Conservation (phyloP, 345 rosid species). For the Geranium rotundifolium region DNA sequence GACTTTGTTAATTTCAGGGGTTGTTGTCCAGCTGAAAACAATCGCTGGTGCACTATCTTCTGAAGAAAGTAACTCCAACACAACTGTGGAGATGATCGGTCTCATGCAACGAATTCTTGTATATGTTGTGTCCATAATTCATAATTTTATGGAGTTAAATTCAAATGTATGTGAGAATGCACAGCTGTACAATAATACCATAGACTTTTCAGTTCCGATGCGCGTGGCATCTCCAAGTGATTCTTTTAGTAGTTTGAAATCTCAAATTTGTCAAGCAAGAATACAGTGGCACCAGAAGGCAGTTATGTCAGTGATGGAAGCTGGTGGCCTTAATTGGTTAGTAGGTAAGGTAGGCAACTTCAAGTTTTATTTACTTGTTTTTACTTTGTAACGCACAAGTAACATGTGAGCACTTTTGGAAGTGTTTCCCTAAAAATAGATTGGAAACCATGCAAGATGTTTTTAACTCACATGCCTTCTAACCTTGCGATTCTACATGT, state of each 20-base stretch:
- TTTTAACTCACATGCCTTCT: background rate
- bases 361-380: constrained; percentile 13
- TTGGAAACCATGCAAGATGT: background rate
- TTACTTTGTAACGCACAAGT: background rate
- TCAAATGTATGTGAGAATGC: constrained; percentile 25
- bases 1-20: constrained; percentile 31
- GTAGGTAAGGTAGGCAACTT: constrained; percentile 79
- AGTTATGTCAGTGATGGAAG: constrained; percentile 65
- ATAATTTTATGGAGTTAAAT: constrained; percentile 38
- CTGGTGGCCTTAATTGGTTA: constrained; percentile 80
- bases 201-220: constrained; percentile 17
- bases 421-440: background rate
- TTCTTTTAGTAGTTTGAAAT: constrained; percentile 20
- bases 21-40: constrained; percentile 60
- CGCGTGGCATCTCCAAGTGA: constrained; percentile 14
- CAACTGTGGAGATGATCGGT: constrained; percentile 28
- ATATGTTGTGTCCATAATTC: constrained; percentile 42
- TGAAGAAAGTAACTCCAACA: constrained; percentile 36
- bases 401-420: background rate
- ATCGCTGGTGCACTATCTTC: constrained; percentile 32
- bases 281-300: constrained; percentile 55
- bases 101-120: constrained; percentile 40
- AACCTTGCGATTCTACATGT: background rate
- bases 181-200: constrained; percentile 16
- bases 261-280: constrained; percentile 24